Percentiles rank a stretch among this genome's conserved stretches.
Conservation (phyloP, 2,329 filamentous ascomycete genomes). For the Claviceps pazoutovae region DNA sequence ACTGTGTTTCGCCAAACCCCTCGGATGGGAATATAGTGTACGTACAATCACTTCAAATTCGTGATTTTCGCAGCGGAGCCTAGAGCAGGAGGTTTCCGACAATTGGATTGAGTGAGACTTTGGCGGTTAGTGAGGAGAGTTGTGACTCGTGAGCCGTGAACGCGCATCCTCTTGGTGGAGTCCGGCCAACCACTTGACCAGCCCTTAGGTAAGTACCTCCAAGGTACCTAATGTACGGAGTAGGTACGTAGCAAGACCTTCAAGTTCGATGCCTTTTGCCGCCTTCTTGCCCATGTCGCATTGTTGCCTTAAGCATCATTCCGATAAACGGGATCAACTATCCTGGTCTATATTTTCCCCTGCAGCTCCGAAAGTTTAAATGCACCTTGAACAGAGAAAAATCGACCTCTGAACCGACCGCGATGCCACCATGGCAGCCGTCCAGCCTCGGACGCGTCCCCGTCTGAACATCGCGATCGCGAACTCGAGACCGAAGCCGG, state of each 20-base stretch:
- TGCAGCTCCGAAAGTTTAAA: neutral
- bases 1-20: slow-evolving; percentile 8
- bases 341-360: neutral
- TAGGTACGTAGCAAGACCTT: neutral
- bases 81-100: too few species aligned
- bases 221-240: neutral
- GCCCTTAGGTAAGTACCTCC: neutral
- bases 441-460: slow-evolving; percentile 7
- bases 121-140: too few species aligned
- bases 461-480: neutral
- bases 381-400: neutral
- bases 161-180: neutral
- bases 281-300: neutral
- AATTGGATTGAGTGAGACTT: too few species aligned
- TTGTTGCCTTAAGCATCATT: neutral
- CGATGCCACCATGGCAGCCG: slow-evolving; percentile 7
- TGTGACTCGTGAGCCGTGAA: too few species aligned
- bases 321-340: neutral
- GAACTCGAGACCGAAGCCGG: neutral
- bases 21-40: too few species aligned
- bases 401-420: neutral
- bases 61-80: too few species aligned
- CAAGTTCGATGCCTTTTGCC: neutral
- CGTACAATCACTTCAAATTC: too few species aligned
- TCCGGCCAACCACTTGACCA: neutral